Percentiles rank a stretch among this genome's conserved stretches.
These are phyloP conservation scores for Cercospora beticola DNA, from an alignment of 2,329 filamentous ascomycete species.

Conservation along the genomic window DNA sequence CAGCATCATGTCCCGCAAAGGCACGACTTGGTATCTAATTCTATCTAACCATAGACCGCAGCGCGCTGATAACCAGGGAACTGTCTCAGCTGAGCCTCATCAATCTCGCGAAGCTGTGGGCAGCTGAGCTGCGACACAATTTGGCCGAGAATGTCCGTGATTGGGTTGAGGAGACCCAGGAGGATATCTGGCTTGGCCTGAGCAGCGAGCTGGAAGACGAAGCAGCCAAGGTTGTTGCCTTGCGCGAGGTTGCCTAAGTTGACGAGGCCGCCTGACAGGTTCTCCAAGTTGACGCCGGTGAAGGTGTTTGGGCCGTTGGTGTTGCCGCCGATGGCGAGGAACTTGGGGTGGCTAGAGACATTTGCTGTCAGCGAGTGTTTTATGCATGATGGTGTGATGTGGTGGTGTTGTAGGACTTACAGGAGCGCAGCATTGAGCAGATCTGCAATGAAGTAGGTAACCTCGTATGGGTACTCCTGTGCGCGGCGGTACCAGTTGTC, in stretches of 20 bases:
- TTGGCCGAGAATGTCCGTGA: slow-evolving; percentile 17
- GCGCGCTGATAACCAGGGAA: slow-evolving; percentile 33
- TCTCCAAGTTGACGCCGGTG: slow-evolving; percentile 26
- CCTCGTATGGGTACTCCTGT: slow-evolving; percentile 34
- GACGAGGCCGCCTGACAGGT: slow-evolving; percentile 33
- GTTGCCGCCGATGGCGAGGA: slow-evolving; percentile 38
- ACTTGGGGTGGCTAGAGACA: slow-evolving; percentile 33
- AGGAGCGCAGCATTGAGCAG: slow-evolving; percentile 18
- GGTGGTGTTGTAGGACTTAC: too few species aligned
- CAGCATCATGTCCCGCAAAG: neutral
- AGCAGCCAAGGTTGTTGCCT: slow-evolving; percentile 43
- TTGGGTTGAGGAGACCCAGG: slow-evolving; percentile 15
- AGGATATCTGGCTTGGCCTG: slow-evolving; percentile 37
- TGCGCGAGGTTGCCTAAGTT: slow-evolving; percentile 26
- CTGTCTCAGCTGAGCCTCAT: slow-evolving; percentile 30
- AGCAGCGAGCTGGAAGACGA: slow-evolving; percentile 38
- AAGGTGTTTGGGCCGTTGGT: slow-evolving; percentile 29
- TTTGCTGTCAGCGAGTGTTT: neutral
- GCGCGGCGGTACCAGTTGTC: slow-evolving; percentile 36
- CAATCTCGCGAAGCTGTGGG: slow-evolving; percentile 31
- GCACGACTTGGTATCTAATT: neutral
- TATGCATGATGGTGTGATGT: neutral
- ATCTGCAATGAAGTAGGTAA: slow-evolving; percentile 35
- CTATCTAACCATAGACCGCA: slow-evolving; percentile 17
- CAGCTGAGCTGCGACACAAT: slow-evolving; percentile 28